Evolutionary conservation across 768 basidiomycete species (phyloP), one percentile per base, ranked within the genome.

Genomic region (Termitomyces sp.): DNA sequence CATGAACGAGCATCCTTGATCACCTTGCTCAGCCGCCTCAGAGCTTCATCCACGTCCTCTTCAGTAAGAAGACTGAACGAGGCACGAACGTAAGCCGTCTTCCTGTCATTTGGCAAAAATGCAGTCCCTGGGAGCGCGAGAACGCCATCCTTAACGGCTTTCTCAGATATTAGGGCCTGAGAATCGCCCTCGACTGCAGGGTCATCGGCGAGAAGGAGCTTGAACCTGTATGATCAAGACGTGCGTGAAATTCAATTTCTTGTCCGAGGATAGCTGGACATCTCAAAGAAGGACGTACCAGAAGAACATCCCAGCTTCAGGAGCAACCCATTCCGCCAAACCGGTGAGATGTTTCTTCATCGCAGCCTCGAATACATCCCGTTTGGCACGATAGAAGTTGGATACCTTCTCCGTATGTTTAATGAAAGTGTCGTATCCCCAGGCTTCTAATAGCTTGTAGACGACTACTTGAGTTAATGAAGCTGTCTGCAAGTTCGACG

Each of bases 271-370:
- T 24, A 8, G 66, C 24, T 5, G 22, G 5, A 24, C 7, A 57
- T 56, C 66, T 69, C 58, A 44, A 34, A 20, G 6, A 34, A 20
- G 6, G 67, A 75, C 85, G 11, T 51, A 83, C 89, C 91, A 94
- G 69, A 91, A 84, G 76, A 95, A 95, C 91, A 95, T 91, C 57
- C 90, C 88, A n/a, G 88, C 83, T 65, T 85, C 81, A 5, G 89
- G 89, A 0, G 75, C 70, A 44, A 68, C 73, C 87, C 86, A 89
- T 72, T 87, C 82, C 16, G 84, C 92, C 41, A 95, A 74, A 3
- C 85, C 91, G 37, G 76, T 74, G 18, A 95, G 81, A 68, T 94
- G 84, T 61, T 78, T 81, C 61, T 79, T 75, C 73, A 93, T 82
- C 50, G 86, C 84, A 5, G 68, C 72, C 68, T 91, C 86, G 68